Base-by-base conservation (phyloP, 768 basidiomycete genomes). In the Pisolithus albus region DNA sequence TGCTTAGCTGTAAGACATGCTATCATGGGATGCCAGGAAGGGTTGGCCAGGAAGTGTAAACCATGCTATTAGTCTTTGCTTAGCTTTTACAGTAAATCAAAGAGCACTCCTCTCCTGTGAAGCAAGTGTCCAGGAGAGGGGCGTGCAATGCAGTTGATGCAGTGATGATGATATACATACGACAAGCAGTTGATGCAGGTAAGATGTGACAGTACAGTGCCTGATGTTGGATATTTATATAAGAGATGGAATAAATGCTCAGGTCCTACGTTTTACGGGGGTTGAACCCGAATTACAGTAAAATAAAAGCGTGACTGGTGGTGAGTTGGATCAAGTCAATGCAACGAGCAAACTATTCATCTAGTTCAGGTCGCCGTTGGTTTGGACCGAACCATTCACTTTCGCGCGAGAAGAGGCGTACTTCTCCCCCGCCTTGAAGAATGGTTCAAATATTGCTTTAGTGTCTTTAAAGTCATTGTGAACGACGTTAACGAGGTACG, bases 401-500 rank as follows among this genome's bases (percentile, higher is more conserved):
- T 70, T 72, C 40, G 66, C 50, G 42, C 72, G 69, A 26, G 66
- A 59, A 30, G 74, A 69, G 13, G 70, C 65, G 53, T 80, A 80
- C 64, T 86, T 81, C 39, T 78, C 80, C 34, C 84, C 86, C 11
- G 84, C 85, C 65, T 83, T 81, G 69, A 81, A 74, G 77, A 97
- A 95, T 3, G 92, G 89, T 59, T 75, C 74, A 67, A 94, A 97
- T 69, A 97, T 94, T 19, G 85, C 85, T 45, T 86, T 75, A 2
- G 83, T 67, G 62, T 87, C 78, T 69, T 89, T 87, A 81, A 91
- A 97, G 66, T 95, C 86, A 71, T 96, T 96, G 69, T 96, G 92
- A 24, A 97, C 94, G 58, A 97, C 86, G 68, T 96, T 96, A 59
- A 96, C 92, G 57, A 97, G 84, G 72, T 82, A 84, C 55, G 75